Percentiles rank a stretch among this genome's conserved stretches.
Evolutionary conservation across 495 filamentous ascomycete species (phyloP).

Genomic region (Amphirosellinia nigrospora): DNA sequence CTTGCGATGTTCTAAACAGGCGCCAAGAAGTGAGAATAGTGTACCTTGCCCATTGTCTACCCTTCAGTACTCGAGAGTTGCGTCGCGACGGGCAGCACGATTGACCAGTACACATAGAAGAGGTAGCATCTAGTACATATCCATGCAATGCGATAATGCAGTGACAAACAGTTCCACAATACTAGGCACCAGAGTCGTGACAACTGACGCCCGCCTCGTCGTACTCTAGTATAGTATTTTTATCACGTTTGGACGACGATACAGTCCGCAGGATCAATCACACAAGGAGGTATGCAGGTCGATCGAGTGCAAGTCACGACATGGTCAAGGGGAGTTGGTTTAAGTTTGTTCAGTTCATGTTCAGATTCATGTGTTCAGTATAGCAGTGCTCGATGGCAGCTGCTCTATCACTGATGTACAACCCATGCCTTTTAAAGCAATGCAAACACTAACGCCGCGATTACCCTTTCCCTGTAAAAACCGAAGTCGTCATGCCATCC

Average conservation of each 20-base stretch:
- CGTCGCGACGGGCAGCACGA: not conserved
- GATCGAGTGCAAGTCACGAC: not conserved
- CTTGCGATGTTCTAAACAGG: not conserved
- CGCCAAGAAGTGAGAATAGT: not conserved
- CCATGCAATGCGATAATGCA: too few species aligned
- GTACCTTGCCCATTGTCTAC: not conserved
- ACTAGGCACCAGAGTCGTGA: not conserved
- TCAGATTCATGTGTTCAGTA: conserved; percentile 36
- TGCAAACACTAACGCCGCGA: conserved; percentile 51
- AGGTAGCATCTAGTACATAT: not conserved
- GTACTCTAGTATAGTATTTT: too few species aligned
- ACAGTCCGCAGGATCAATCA: not conserved
- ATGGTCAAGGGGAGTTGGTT: too few species aligned
- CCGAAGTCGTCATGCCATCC: conserved; percentile 44
- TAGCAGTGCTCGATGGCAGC: conserved; percentile 22
- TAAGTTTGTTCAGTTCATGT: conserved; percentile 22
- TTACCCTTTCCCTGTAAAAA: conserved; percentile 42
- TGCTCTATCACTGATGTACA: conserved; percentile 42
- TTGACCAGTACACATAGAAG: not conserved
- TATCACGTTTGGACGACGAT: too few species aligned
- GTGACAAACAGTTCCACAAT: too few species aligned
- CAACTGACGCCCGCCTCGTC: not conserved
- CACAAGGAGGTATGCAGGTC: not conserved
- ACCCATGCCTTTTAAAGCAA: conserved; percentile 38
- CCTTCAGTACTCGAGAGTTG: not conserved